phyloP scores from a whole-genome alignment of 345 rosid species.

The Arabidopsis arenosa region DNA sequence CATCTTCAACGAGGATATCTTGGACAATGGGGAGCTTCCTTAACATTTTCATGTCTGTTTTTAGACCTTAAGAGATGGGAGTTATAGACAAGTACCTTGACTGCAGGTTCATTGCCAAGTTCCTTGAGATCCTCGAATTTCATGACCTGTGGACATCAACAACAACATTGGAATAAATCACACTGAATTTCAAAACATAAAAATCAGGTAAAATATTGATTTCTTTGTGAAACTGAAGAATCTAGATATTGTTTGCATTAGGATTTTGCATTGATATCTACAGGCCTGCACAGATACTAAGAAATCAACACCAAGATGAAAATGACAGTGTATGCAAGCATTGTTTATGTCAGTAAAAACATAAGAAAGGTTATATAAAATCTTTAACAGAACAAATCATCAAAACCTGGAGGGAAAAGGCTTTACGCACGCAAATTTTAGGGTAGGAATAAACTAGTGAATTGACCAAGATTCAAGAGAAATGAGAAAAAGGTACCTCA shows the following conservation, averaged over 20 bases:
- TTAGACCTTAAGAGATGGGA: not conserved
- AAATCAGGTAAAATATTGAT: slow-evolving; percentile 2
- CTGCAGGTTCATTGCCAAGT: slow-evolving; percentile 84
- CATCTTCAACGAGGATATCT: not conserved
- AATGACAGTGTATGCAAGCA: not conserved
- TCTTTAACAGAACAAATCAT: not conserved
- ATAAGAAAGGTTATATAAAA: not conserved
- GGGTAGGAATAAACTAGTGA: not conserved
- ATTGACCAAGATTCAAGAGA: slow-evolving; percentile 29
- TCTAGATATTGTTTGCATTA: not conserved
- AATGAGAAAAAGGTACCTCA: slow-evolving; percentile 61
- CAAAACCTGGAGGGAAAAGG: slow-evolving; percentile 10
- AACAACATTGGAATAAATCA: slow-evolving; percentile 24
- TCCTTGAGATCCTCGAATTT: slow-evolving; percentile 96
- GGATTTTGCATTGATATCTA: not conserved
- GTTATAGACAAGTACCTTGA: slow-evolving; percentile 62
- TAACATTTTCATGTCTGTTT: not conserved
- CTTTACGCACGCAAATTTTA: no score
- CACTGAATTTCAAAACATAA: slow-evolving; percentile 2
- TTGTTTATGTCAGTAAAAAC: not conserved
- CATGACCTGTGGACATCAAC: slow-evolving; percentile 70
- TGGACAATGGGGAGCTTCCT: not conserved
- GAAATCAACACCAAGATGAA: slow-evolving; percentile 14
- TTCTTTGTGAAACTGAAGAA: slow-evolving; percentile 6
- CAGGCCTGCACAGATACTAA: not conserved